These are phyloP conservation scores for Hanseniaspora clermontiae DNA, from an alignment of 805 yeast genomes.

Conservation along the genomic window DNA sequence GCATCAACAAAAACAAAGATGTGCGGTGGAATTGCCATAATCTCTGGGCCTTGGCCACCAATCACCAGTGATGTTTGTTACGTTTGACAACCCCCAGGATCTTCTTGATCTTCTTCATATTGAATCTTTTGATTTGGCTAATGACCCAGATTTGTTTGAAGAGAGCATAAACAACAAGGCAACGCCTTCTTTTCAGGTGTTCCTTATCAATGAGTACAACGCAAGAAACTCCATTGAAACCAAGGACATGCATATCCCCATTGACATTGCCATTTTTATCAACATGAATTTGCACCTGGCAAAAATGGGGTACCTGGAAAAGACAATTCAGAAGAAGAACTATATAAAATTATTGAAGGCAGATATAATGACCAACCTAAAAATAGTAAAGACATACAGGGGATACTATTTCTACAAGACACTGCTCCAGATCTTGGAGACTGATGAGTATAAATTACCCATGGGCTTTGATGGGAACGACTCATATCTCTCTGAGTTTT, in stretches of 20 bases:
- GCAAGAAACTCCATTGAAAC: not conserved
- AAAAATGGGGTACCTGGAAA: not conserved
- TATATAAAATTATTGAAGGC: not conserved
- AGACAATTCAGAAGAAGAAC: not conserved
- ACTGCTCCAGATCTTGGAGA: not conserved
- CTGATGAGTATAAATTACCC: not conserved
- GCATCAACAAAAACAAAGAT: no score
- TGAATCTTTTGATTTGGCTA: not conserved
- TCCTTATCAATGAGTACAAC: not conserved
- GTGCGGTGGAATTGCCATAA: no score
- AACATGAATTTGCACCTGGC: not conserved
- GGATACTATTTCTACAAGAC: slow-evolving; percentile 8
- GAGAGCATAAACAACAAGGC: not conserved
- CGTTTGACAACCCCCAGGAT: not conserved
- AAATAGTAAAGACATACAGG: not conserved
- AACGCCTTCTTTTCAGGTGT: not conserved
- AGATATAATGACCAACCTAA: not conserved
- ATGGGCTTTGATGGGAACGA: not conserved
- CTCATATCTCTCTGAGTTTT: not conserved
- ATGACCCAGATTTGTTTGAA: not conserved
- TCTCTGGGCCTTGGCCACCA: no score
- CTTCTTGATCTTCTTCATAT: slow-evolving; percentile 2
- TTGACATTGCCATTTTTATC: not conserved
- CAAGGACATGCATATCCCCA: not conserved
- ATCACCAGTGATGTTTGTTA: not conserved